Conservation (phyloP, 83 land plant genomes). For the Diphasiastrum complanatum region DNA sequence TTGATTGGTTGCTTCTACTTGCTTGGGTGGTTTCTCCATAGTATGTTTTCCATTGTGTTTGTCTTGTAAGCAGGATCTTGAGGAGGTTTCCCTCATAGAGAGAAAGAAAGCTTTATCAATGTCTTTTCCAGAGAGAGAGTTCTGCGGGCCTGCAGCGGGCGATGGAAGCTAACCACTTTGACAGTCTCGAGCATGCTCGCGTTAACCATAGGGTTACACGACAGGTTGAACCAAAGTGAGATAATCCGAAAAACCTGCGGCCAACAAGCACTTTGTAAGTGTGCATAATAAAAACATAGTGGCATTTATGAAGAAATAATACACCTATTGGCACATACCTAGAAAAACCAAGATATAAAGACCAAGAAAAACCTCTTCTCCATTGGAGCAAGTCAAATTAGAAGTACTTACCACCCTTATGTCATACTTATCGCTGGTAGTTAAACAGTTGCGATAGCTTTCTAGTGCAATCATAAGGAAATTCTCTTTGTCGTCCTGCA, state of each 20-base stretch:
- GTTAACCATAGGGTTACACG: conserved; percentile 51
- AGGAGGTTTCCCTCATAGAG: no score
- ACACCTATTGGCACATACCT: not conserved
- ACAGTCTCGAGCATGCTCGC: conserved; percentile 68
- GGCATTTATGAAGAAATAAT: not conserved
- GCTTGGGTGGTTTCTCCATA: no score
- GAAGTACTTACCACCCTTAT: conserved; percentile 67
- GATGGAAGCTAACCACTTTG: conserved; percentile 55
- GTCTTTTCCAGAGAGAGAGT: no score
- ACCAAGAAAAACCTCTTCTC: not conserved
- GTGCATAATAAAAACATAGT: not conserved
- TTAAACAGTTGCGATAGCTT: conserved; percentile 69
- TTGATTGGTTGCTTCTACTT: no score
- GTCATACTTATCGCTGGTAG: conserved; percentile 82
- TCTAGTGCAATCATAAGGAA: conserved; percentile 67
- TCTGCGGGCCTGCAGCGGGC: no score
- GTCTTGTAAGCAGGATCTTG: no score
- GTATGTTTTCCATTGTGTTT: no score
- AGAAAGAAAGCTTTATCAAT: no score
- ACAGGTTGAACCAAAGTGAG: conserved; percentile 91
- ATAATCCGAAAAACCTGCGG: conserved; percentile 86
- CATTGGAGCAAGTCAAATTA: conserved; percentile 1
- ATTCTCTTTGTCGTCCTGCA: conserved; percentile 76
- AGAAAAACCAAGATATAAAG: not conserved
- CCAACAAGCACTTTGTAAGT: not conserved